Evolutionary conservation across 495 filamentous ascomycete genomes (phyloP).

Genomic region (Hypoxylon subgilvum): DNA sequence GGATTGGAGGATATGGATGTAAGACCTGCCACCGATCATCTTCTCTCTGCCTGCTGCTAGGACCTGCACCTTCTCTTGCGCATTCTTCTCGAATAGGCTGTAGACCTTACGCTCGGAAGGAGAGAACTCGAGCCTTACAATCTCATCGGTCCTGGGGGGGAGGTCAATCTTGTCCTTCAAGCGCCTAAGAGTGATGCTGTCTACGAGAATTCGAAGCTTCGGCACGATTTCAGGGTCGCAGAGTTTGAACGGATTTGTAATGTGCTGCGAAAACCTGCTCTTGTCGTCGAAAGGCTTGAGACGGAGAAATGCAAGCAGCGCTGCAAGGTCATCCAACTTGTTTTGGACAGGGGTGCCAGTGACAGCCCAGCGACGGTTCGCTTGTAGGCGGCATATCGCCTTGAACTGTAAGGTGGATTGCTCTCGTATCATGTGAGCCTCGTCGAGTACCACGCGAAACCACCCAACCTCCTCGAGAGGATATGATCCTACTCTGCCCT

Average conservation of each 20-base stretch:
- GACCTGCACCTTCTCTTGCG: conserved; percentile 58
- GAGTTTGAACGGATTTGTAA: conserved; percentile 79
- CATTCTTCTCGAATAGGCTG: conserved; percentile 61
- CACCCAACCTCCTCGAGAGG: conserved; percentile 80
- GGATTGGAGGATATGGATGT: conserved; percentile 85
- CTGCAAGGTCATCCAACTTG: conserved; percentile 85
- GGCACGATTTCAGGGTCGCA: conserved; percentile 81
- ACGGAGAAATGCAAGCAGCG: conserved; percentile 87
- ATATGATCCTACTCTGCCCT: conserved; percentile 62
- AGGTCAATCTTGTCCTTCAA: conserved; percentile 89
- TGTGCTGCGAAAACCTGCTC: conserved; percentile 73
- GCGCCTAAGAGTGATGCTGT: conserved; percentile 89
- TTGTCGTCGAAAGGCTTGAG: conserved; percentile 86
- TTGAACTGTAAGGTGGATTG: conserved; percentile 79
- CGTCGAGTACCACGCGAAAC: conserved; percentile 95
- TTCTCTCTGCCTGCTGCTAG: conserved; percentile 58
- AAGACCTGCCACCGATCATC: conserved; percentile 78
- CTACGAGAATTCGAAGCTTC: conserved; percentile 87
- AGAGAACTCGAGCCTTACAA: conserved; percentile 66
- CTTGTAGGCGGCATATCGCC: conserved; percentile 79
- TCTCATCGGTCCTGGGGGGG: conserved; percentile 72
- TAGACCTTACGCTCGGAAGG: conserved; percentile 60
- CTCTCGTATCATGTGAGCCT: conserved; percentile 92
- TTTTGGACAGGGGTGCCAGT: conserved; percentile 94
- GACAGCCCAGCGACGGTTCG: conserved; percentile 89